These are phyloP conservation scores for Dothistroma septosporum DNA, from an alignment of 2,329 filamentous ascomycete species.

Conservation along the genomic window DNA sequence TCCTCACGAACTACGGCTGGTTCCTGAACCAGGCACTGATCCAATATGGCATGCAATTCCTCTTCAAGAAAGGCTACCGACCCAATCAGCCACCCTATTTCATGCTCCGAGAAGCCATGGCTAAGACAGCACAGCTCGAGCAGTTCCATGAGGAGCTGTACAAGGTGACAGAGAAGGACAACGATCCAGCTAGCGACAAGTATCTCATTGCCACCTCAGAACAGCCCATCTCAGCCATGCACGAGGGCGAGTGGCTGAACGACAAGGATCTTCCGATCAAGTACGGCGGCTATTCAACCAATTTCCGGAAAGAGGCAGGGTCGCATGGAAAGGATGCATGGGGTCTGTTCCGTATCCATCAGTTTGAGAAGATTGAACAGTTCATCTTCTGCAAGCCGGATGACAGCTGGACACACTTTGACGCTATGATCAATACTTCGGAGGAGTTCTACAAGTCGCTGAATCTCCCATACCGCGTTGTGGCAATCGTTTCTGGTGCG, in stretches of 20 bases:
- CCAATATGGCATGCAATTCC: slow-evolving; percentile 91
- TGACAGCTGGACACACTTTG: slow-evolving; percentile 88
- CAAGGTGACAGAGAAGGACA: slow-evolving; percentile 82
- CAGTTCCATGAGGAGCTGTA: slow-evolving; percentile 98
- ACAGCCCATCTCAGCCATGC: slow-evolving; percentile 82
- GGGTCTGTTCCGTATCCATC: slow-evolving; percentile 97
- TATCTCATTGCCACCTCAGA: slow-evolving; percentile 80
- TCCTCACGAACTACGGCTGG: slow-evolving; percentile 81
- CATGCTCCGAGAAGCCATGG: slow-evolving; percentile 95
- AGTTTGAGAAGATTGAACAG: slow-evolving; percentile 92
- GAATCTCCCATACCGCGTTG: slow-evolving; percentile 82
- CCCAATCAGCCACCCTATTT: slow-evolving; percentile 75
- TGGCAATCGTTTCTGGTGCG: slow-evolving; percentile 93
- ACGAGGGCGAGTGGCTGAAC: slow-evolving; percentile 89
- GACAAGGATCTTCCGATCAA: slow-evolving; percentile 83
- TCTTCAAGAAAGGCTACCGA: slow-evolving; percentile 63
- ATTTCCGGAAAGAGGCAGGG: slow-evolving; percentile 93
- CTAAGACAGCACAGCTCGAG: slow-evolving; percentile 93
- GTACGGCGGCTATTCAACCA: slow-evolving; percentile 83
- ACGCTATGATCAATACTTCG: slow-evolving; percentile 83
- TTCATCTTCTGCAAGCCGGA: slow-evolving; percentile 79
- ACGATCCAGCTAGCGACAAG: slow-evolving; percentile 78
- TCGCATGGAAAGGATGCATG: slow-evolving; percentile 89
- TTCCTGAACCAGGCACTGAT: slow-evolving; percentile 89
- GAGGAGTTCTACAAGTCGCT: slow-evolving; percentile 95